These are phyloP conservation scores for Graphiopsis chlorocephala DNA, from an alignment of 2,329 filamentous ascomycete genomes.

Conservation along the genomic window DNA sequence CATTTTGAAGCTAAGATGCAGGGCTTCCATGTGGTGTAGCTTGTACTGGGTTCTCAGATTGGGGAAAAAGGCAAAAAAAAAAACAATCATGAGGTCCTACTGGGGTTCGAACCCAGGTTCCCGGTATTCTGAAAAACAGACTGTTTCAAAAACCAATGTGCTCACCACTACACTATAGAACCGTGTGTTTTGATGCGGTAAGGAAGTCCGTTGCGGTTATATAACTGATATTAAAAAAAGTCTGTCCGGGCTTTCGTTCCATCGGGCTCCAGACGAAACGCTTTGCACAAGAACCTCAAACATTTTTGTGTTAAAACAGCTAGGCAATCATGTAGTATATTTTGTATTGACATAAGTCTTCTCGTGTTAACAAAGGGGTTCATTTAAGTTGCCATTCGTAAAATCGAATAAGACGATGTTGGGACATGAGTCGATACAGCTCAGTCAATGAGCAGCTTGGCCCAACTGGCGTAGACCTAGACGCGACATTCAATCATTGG, in stretches of 20 bases:
- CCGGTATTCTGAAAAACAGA: not conserved
- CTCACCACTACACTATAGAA: not conserved
- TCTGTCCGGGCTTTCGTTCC: not conserved
- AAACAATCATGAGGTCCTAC: not conserved
- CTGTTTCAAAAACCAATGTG: not conserved
- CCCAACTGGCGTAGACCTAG: not conserved
- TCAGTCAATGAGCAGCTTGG: not conserved
- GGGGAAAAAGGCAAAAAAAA: not conserved
- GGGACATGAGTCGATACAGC: not conserved
- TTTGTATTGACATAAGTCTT: not conserved
- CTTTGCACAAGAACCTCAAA: not conserved
- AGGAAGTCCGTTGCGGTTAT: too few species aligned
- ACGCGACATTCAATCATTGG: not conserved
- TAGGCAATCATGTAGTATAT: not conserved
- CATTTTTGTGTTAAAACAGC: not conserved
- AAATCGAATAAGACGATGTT: not conserved
- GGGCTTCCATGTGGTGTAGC: not conserved
- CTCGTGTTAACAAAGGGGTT: not conserved
- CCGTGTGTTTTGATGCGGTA: too few species aligned
- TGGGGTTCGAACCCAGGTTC: not conserved
- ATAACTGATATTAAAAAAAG: too few species aligned
- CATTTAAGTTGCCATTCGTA: not conserved
- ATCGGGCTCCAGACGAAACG: not conserved
- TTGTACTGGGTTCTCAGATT: not conserved
- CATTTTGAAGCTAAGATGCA: not conserved